These are phyloP conservation scores for Fraxinus baroniana DNA, from an alignment of 305 asterid genomes.

Conservation along the genomic window DNA sequence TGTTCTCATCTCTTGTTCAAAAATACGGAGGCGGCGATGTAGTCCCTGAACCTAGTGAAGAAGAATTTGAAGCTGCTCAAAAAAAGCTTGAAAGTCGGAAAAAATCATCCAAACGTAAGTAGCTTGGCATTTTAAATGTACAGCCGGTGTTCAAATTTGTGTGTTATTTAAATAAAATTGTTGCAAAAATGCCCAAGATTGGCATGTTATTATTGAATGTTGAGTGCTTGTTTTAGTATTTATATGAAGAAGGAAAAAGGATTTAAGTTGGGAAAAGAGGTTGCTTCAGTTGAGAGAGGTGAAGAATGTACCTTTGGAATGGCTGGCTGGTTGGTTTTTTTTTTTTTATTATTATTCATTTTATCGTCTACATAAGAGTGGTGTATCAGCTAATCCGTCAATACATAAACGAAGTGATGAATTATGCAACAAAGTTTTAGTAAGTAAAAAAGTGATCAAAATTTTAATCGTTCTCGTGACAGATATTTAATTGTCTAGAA, in stretches of 20 bases:
- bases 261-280: neutral
- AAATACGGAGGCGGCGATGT: constrained; percentile 62
- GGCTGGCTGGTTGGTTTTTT: neutral
- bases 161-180: neutral
- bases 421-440: neutral
- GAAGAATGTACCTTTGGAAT: neutral
- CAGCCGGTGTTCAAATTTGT: neutral
- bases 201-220: neutral
- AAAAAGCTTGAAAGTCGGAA: constrained; percentile 56
- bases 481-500: neutral
- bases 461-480: neutral
- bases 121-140: constrained; percentile 21
- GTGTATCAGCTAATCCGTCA: neutral
- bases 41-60: constrained; percentile 68
- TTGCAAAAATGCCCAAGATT: neutral
- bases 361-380: neutral
- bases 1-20: constrained; percentile 71
- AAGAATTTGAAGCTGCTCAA: constrained; percentile 81
- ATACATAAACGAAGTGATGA: neutral
- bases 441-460: neutral
- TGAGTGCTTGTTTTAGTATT: neutral
- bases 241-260: neutral
- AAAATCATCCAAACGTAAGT: constrained; percentile 51
- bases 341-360: neutral
- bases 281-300: neutral